Percentiles rank a stretch among this genome's conserved stretches.
Conservation (phyloP, 2,329 filamentous ascomycete genomes). For the Calonectria pseudoturangicola region DNA sequence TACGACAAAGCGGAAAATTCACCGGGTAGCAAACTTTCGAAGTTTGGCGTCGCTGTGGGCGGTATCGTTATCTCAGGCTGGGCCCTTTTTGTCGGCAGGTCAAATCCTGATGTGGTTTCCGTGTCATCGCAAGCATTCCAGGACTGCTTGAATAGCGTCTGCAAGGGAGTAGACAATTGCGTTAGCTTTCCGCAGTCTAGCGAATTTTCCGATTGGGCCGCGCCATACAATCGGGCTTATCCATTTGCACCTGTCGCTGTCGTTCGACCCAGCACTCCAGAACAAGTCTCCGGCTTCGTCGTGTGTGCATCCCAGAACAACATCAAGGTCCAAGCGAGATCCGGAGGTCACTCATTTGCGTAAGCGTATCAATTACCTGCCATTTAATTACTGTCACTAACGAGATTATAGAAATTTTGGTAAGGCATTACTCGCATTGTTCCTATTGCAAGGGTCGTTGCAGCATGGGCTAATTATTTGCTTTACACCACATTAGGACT, state of each 20-base stretch:
- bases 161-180: neutral
- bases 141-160: constrained; percentile 3
- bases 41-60: neutral
- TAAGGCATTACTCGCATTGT: neutral
- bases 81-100: neutral
- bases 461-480: neutral
- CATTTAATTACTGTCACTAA: neutral
- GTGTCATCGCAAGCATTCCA: neutral
- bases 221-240: neutral
- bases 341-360: constrained; percentile 24
- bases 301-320: constrained; percentile 13
- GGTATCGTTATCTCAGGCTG: neutral
- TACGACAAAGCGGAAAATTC: neutral
- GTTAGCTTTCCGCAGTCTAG: neutral
- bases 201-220: neutral
- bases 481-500: neutral
- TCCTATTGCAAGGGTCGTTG: too few species aligned
- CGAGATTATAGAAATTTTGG: neutral
- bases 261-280: neutral
- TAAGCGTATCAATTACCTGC: neutral
- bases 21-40: neutral
- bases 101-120: neutral
- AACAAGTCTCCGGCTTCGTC: constrained; percentile 2
- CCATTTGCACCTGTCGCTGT: constrained; percentile 2
- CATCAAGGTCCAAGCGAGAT: neutral